Percentiles rank a stretch among this genome's conserved stretches.
Conservation (phyloP, 2,329 filamentous ascomycete genomes). For the Pseudogymnoascus sp. region DNA sequence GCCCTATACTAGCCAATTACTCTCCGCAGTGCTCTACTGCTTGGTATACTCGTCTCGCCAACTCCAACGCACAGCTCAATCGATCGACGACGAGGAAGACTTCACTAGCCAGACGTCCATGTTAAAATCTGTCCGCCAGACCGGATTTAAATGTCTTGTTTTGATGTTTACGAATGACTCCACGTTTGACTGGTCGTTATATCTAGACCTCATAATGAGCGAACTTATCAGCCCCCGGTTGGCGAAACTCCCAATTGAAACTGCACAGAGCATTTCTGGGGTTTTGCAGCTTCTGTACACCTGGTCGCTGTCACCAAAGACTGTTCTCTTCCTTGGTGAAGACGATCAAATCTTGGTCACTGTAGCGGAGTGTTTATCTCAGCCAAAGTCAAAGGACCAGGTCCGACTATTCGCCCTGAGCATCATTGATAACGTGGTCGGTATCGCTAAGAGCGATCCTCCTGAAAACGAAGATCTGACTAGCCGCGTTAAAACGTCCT, state of each 20-base stretch:
- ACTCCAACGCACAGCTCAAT: constrained; percentile 34
- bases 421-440: constrained; percentile 63
- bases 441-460: constrained; percentile 47
- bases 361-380: constrained; percentile 63
- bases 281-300: constrained; percentile 72
- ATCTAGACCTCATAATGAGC: constrained; percentile 60
- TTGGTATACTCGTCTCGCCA: constrained; percentile 61
- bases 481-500: constrained; percentile 42
- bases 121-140: constrained; percentile 57
- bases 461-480: constrained; percentile 38
- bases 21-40: constrained; percentile 76
- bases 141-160: constrained; percentile 75
- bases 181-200: constrained; percentile 63
- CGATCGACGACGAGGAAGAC: constrained; percentile 26
- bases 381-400: constrained; percentile 71
- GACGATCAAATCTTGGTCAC: constrained; percentile 57
- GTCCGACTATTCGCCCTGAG: constrained; percentile 77
- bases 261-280: constrained; percentile 79
- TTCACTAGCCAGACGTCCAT: constrained; percentile 43
- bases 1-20: constrained; percentile 58
- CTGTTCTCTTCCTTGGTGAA: constrained; percentile 56
- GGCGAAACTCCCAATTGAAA: constrained; percentile 72
- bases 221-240: constrained; percentile 73
- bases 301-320: constrained; percentile 63
- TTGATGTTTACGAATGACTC: constrained; percentile 68